Percentiles rank a stretch among this genome's conserved stretches.
Evolutionary conservation across 768 basidiomycete genomes (phyloP).

Genomic region (Auricularia auricula-judae): DNA sequence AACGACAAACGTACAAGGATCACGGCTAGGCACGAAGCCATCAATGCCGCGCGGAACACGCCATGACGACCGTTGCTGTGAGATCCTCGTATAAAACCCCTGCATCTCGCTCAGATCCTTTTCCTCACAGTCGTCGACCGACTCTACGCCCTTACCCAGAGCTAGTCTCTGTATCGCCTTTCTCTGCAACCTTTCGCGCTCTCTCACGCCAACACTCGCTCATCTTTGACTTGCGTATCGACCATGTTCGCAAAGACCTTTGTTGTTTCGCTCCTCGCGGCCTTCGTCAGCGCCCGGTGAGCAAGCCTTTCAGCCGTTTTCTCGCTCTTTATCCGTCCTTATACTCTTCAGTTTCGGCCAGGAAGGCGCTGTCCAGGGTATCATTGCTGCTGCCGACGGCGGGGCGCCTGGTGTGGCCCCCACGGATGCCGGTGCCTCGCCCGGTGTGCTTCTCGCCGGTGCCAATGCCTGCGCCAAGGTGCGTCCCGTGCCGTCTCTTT

Average conservation of each 20-base stretch:
- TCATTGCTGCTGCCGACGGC: not conserved
- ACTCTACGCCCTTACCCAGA: not conserved
- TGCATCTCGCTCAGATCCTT: not conserved
- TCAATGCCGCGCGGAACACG: not conserved
- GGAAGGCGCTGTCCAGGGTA: not conserved
- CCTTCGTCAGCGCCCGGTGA: not conserved
- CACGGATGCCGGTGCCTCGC: not conserved
- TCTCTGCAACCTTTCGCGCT: not conserved
- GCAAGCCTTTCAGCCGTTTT: not conserved
- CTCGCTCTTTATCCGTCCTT: not conserved
- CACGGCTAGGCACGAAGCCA: not conserved
- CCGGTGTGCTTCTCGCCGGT: not conserved
- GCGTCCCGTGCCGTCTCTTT: not conserved
- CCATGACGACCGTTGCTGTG: not conserved
- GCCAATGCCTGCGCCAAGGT: not conserved
- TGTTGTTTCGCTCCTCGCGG: not conserved
- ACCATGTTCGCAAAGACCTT: slow-evolving; percentile 1
- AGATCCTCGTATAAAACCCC: not conserved
- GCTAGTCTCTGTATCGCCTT: slow-evolving; percentile 1
- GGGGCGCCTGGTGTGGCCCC: not conserved
- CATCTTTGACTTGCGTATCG: not conserved
- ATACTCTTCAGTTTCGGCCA: not conserved
- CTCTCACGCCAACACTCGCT: not conserved
- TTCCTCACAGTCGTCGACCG: slow-evolving; percentile 1
- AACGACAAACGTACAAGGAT: not conserved